Conservation (phyloP, 2,329 filamentous ascomycete genomes). For the Alternaria hordeiaustralica region DNA sequence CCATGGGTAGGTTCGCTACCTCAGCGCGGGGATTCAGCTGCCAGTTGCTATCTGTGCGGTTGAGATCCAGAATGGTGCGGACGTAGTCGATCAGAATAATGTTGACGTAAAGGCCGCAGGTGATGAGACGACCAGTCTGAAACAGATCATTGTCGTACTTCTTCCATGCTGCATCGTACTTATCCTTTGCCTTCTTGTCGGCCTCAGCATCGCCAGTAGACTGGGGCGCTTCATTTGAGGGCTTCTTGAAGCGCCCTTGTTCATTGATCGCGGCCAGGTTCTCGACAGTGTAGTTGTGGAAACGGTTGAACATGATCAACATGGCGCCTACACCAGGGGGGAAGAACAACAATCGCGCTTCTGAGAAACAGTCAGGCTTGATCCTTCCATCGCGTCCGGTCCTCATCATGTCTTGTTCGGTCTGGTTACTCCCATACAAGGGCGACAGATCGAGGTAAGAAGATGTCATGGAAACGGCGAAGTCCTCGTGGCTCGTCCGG, state of each 20-base stretch:
- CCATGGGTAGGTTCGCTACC: slow-evolving; percentile 69
- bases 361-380: slow-evolving; percentile 74
- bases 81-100: slow-evolving; percentile 62
- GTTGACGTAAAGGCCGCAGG: slow-evolving; percentile 61
- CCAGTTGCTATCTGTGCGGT: slow-evolving; percentile 77
- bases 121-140: slow-evolving; percentile 59
- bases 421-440: slow-evolving; percentile 73
- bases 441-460: slow-evolving; percentile 78
- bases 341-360: slow-evolving; percentile 69
- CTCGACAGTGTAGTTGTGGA: slow-evolving; percentile 85
- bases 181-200: slow-evolving; percentile 19
- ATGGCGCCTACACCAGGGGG: slow-evolving; percentile 72
- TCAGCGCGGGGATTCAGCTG: slow-evolving; percentile 78
- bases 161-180: slow-evolving; percentile 42
- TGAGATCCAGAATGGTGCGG: slow-evolving; percentile 63
- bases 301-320: slow-evolving; percentile 72
- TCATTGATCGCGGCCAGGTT: slow-evolving; percentile 89
- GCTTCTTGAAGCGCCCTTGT: slow-evolving; percentile 75
- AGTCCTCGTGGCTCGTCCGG: slow-evolving; percentile 68
- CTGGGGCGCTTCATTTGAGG: slow-evolving; percentile 48
- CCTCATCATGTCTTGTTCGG: slow-evolving; percentile 69
- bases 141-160: slow-evolving; percentile 58
- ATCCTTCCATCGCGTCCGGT: slow-evolving; percentile 71
- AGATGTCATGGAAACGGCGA: slow-evolving; percentile 69
- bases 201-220: slow-evolving; percentile 53